phyloP scores from a whole-genome alignment of 1,284 basidiomycete species.

The Ceratobasidium sp. region DNA sequence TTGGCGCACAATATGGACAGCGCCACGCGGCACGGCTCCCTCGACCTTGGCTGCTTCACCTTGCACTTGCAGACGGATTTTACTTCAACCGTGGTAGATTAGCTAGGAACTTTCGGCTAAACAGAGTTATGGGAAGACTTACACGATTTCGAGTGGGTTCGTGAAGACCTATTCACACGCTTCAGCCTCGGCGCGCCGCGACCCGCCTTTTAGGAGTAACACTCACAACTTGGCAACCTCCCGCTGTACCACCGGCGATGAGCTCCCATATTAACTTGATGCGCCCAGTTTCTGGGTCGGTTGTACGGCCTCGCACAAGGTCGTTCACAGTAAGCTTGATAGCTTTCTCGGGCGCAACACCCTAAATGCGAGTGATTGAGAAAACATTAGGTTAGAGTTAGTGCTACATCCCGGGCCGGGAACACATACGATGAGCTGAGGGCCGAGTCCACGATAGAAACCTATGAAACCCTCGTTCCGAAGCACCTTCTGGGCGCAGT shows the following conservation, averaged over 20 bases:
- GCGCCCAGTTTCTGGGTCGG: slow-evolving; percentile 94
- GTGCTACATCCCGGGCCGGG: background rate
- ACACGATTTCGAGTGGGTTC: slow-evolving; percentile 95
- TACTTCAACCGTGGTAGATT: slow-evolving; percentile 65
- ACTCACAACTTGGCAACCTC: slow-evolving; percentile 97
- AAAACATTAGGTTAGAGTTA: background rate
- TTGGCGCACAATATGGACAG: slow-evolving; percentile 92
- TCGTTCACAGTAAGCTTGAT: slow-evolving; percentile 98
- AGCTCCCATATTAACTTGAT: slow-evolving; percentile 92
- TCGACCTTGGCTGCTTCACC: slow-evolving; percentile 92
- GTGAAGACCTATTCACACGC: slow-evolving; percentile 81
- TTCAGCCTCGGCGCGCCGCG: background rate
- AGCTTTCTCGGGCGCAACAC: slow-evolving; percentile 98
- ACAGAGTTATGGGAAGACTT: slow-evolving; percentile 54
- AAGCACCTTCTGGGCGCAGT: slow-evolving; percentile 95
- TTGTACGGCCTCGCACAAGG: slow-evolving; percentile 84
- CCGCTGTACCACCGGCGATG: slow-evolving; percentile 91
- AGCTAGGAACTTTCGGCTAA: background rate
- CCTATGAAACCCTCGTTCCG: slow-evolving; percentile 94
- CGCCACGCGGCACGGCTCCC: slow-evolving; percentile 84
- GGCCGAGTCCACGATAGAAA: slow-evolving; percentile 96
- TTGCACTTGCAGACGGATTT: slow-evolving; percentile 97
- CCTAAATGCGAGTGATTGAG: slow-evolving; percentile 63
- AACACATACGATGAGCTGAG: slow-evolving; percentile 86
- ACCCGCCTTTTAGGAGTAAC: background rate